A percentile compares a stretch with the other conserved stretches of the same genome.
Conservation (phyloP, 2,329 filamentous ascomycete genomes). For the Davidsoniella neocaledoniae region DNA sequence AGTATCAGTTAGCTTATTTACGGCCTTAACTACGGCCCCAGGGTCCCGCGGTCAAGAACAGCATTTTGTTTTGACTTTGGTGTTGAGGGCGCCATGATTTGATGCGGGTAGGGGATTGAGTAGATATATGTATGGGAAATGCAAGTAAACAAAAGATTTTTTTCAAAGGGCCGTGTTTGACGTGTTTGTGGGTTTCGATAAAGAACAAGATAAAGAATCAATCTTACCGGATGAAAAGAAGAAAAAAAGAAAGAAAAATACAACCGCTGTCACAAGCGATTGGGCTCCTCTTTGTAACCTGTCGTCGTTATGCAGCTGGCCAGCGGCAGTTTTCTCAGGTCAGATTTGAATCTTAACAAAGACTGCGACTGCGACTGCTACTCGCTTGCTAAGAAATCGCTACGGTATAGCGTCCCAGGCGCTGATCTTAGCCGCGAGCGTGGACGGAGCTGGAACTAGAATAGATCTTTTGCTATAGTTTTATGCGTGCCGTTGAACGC, state of each 20-base stretch:
- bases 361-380: neutral
- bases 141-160: neutral
- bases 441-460: neutral
- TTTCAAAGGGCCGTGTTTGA: too few relatives aligned
- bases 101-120: neutral
- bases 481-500: neutral
- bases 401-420: neutral
- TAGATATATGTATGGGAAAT: neutral
- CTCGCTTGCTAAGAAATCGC: too few relatives aligned
- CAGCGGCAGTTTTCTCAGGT: too few relatives aligned
- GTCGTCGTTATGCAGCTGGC: neutral
- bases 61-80: neutral
- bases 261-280: too few relatives aligned
- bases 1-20: neutral
- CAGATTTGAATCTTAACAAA: too few relatives aligned
- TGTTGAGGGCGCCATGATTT: neutral
- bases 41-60: neutral
- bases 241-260: neutral
- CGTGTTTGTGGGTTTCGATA: too few relatives aligned
- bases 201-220: neutral
- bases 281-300: neutral
- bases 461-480: too few relatives aligned
- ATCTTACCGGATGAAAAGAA: neutral
- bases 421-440: conserved; percentile 1
- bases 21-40: neutral